Evolutionary conservation across 2,329 filamentous ascomycete species (phyloP).

Genomic region (Aureobasidium sp.): DNA sequence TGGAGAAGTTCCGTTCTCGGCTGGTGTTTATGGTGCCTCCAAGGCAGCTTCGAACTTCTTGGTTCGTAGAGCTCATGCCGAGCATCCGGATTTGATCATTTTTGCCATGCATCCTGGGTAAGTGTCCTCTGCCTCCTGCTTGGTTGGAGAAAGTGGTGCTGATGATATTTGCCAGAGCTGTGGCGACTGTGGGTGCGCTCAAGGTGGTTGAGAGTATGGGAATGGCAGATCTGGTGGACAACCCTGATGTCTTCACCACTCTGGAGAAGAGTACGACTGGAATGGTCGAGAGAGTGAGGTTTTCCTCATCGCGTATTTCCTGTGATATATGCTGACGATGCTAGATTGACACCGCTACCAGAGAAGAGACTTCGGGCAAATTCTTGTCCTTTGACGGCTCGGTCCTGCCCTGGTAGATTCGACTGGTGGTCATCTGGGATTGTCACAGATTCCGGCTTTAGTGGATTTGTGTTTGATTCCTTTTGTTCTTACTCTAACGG

Average conservation of each 20-base stretch:
- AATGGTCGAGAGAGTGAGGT: neutral
- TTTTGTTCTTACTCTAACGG: too few species aligned
- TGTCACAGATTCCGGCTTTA: too few species aligned
- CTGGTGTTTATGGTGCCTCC: neutral
- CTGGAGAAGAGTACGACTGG: neutral
- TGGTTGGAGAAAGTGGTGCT: neutral
- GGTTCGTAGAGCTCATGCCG: neutral
- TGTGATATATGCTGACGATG: neutral
- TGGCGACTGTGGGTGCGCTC: neutral
- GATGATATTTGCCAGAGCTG: neutral
- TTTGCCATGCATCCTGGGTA: slow-evolving; percentile 4
- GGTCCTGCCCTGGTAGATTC: neutral
- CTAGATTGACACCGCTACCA: neutral
- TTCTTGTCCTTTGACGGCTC: neutral
- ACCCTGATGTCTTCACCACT: neutral
- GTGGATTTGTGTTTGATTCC: too few species aligned
- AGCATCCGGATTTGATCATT: neutral
- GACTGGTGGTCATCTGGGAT: too few species aligned
- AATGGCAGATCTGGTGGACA: neutral
- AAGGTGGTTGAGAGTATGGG: neutral
- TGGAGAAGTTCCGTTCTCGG: neutral
- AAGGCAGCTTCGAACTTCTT: neutral
- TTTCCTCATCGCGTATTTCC: neutral
- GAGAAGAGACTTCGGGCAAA: neutral
- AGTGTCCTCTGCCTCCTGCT: neutral